Percentiles rank a stretch among this genome's conserved stretches.
phyloP scores from a whole-genome alignment of 768 basidiomycete species.

The Suillus placidus region DNA sequence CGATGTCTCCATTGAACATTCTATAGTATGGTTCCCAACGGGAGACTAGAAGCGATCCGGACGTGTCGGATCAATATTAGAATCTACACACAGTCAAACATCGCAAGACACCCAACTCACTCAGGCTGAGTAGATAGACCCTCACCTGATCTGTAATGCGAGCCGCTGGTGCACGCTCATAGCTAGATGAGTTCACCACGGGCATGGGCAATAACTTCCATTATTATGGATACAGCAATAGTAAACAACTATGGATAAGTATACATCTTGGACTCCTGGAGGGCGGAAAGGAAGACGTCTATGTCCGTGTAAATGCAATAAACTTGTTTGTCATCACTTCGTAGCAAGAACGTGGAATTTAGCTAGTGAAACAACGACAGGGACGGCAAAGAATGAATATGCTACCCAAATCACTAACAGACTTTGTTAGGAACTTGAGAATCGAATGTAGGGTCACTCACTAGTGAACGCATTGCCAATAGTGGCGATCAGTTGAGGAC shows the following conservation, averaged over 20 bases:
- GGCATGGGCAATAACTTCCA: neutral
- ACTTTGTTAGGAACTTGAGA: neutral
- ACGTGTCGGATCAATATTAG: neutral
- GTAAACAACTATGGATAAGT: neutral
- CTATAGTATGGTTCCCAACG: too few relatives aligned
- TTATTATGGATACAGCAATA: conserved; percentile 11
- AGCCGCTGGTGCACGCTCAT: neutral
- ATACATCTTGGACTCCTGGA: neutral
- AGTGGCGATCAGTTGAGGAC: conserved; percentile 61
- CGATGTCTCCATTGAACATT: neutral
- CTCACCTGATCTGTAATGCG: neutral
- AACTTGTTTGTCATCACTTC: conserved; percentile 34
- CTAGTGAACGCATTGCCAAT: conserved; percentile 77
- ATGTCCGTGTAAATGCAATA: neutral
- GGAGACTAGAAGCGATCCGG: neutral
- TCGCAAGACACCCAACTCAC: neutral
- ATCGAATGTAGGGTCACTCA: conserved; percentile 38
- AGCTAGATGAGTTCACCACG: neutral
- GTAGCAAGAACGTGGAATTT: conserved; percentile 63
- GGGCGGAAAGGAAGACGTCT: neutral
- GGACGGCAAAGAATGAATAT: conserved; percentile 73
- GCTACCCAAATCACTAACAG: conserved; percentile 75
- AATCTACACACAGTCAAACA: neutral
- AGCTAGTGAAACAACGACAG: conserved; percentile 66
- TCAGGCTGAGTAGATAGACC: too few relatives aligned